These are phyloP conservation scores for Phellinidium pouzarii DNA, from an alignment of 1,284 basidiomycete genomes.

Conservation along the genomic window DNA sequence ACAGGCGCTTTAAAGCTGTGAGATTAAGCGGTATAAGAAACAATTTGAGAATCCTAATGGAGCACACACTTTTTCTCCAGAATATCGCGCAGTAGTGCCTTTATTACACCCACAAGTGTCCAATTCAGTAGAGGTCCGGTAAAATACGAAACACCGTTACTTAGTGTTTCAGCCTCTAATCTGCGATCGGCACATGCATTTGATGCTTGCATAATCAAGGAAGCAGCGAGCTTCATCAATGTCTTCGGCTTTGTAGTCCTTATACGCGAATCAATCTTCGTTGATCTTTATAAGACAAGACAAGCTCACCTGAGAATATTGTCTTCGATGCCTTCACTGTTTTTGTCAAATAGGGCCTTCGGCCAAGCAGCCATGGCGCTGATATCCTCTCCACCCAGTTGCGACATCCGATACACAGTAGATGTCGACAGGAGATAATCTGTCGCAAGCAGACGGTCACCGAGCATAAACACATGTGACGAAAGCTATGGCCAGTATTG, in stretches of 20 bases:
- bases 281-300: constrained; percentile 10
- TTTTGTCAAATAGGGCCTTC: constrained; percentile 68
- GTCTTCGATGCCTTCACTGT: constrained; percentile 77
- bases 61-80: constrained; percentile 46
- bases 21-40: constrained; percentile 6
- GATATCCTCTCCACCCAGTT: constrained; percentile 43
- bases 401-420: constrained; percentile 35
- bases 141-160: constrained; percentile 73
- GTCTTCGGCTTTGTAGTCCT: constrained; percentile 66
- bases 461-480: constrained; percentile 30
- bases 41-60: not conserved
- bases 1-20: constrained; percentile 17
- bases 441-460: constrained; percentile 39
- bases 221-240: constrained; percentile 58
- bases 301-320: constrained; percentile 56
- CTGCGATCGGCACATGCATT: constrained; percentile 39
- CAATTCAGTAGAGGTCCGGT: constrained; percentile 64
- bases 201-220: constrained; percentile 59
- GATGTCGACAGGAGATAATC: constrained; percentile 47
- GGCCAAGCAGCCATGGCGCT: constrained; percentile 54
- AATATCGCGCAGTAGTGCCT: constrained; percentile 54
- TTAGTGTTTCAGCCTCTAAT: constrained; percentile 58
- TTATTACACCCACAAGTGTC: constrained; percentile 70
- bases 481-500: constrained; percentile 20
- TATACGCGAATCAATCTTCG: constrained; percentile 5